phyloP scores from a whole-genome alignment of 108 stramenopile genomes.

The Nitzschia sp. region DNA sequence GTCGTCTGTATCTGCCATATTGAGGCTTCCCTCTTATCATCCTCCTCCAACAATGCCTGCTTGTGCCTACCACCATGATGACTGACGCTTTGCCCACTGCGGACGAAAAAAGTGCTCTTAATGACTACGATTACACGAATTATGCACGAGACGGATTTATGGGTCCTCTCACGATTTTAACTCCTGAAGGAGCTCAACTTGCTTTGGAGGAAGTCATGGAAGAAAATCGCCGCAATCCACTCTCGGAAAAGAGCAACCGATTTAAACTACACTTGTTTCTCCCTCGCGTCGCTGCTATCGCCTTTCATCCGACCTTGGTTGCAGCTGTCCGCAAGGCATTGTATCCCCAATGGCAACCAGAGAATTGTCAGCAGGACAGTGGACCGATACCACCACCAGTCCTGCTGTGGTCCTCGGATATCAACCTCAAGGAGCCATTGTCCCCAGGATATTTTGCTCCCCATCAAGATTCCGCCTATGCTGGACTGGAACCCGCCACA shows the following conservation, averaged over 20 bases:
- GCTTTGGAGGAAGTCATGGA: conserved; percentile 6
- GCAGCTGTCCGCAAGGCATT: neutral
- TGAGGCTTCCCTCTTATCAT: no score
- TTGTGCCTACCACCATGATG: no score
- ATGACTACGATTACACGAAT: neutral
- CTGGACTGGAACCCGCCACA: conserved; percentile 37
- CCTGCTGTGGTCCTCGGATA: conserved; percentile 43
- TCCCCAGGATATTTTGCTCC: conserved; percentile 32
- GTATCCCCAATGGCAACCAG: neutral
- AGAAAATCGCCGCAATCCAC: conserved; percentile 1
- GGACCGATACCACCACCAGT: no score
- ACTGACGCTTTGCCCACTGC: no score
- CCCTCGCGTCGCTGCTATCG: conserved; percentile 4
- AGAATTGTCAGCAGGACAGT: neutral
- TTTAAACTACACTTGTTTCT: conserved; percentile 17
- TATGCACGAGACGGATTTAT: conserved; percentile 3
- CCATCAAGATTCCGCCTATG: conserved; percentile 47
- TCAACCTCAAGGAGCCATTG: conserved; percentile 36
- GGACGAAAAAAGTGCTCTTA: no score
- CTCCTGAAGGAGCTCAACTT: conserved; percentile 1
- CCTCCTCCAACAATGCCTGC: no score
- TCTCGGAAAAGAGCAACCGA: neutral
- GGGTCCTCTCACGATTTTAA: conserved; percentile 12
- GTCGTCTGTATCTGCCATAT: no score
- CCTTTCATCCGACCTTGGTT: conserved; percentile 8